phyloP scores from a whole-genome alignment of 2,329 filamentous ascomycete species.

The Juglanconis oblonga region DNA sequence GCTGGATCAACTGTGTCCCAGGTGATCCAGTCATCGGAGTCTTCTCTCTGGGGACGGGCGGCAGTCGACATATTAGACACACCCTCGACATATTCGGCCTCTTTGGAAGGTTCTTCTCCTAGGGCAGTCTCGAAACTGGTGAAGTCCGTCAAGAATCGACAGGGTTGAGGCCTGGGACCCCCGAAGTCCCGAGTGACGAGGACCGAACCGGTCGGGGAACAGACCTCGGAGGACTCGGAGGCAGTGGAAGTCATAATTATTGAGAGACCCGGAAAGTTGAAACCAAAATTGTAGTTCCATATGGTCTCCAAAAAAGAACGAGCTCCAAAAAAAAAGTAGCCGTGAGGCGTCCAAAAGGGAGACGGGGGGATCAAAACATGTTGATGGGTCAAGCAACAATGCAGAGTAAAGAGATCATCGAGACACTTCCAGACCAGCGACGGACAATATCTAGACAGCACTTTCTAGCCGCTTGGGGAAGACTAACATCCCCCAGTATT shows the following conservation, averaged over 20 bases:
- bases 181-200: constrained; percentile 3
- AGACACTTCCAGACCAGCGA: not conserved
- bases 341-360: constrained; percentile 2
- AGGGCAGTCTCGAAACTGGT: not conserved
- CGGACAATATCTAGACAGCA: not conserved
- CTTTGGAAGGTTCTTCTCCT: not conserved
- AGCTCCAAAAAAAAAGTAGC: constrained; percentile 9
- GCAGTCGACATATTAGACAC: not conserved
- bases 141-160: not conserved
- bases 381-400: constrained; percentile 3
- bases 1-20: constrained; percentile 16
- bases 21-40: constrained; percentile 12
- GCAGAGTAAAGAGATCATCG: constrained; percentile 2
- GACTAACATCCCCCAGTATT: constrained; percentile 13
- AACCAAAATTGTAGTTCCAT: constrained; percentile 11
- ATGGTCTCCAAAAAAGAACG: constrained; percentile 1
- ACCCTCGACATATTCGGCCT: not conserved
- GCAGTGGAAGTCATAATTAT: constrained; percentile 15
- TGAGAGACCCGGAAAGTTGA: constrained; percentile 10
- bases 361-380: not conserved
- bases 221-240: constrained; percentile 3
- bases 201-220: constrained; percentile 13
- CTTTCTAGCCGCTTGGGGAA: not conserved
- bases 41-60: not conserved
- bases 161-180: not conserved